These are phyloP conservation scores for Apium graveolens DNA, from an alignment of 129 eudicot species.

Conservation along the genomic window DNA sequence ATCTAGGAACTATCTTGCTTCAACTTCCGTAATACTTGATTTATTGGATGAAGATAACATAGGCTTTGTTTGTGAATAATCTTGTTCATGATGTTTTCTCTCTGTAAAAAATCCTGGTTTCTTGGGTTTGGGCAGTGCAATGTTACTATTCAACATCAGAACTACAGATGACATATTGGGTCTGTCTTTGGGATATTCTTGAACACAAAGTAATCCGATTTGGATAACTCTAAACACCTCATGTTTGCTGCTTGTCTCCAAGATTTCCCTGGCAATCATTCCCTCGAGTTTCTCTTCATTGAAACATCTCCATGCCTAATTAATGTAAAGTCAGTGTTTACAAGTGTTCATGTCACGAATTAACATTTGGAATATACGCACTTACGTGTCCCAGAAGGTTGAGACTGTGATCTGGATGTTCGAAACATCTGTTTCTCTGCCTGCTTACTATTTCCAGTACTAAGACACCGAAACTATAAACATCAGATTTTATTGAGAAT, in stretches of 20 bases:
- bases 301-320: conserved; percentile 14
- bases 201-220: not conserved
- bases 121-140: conserved; percentile 20
- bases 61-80: not conserved
- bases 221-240: conserved; percentile 15
- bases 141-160: conserved; percentile 30
- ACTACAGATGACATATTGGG: conserved; percentile 18
- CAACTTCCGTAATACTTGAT: not conserved
- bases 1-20: not conserved
- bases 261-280: not conserved
- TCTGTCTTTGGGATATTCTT: no score
- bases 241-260: not conserved
- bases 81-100: conserved; percentile 2
- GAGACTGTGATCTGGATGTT: not conserved
- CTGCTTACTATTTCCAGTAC: not conserved
- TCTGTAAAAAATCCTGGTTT: conserved; percentile 21
- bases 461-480: not conserved
- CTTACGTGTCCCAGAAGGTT: conserved; percentile 3
- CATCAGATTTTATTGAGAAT: not conserved
- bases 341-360: no score
- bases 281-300: conserved; percentile 12
- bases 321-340: no score
- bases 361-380: not conserved
- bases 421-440: not conserved
- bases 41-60: not conserved